A percentile compares a stretch with the other conserved stretches of the same genome.
Evolutionary conservation across 805 yeast species (phyloP).

Genomic region (Candida saitoana): DNA sequence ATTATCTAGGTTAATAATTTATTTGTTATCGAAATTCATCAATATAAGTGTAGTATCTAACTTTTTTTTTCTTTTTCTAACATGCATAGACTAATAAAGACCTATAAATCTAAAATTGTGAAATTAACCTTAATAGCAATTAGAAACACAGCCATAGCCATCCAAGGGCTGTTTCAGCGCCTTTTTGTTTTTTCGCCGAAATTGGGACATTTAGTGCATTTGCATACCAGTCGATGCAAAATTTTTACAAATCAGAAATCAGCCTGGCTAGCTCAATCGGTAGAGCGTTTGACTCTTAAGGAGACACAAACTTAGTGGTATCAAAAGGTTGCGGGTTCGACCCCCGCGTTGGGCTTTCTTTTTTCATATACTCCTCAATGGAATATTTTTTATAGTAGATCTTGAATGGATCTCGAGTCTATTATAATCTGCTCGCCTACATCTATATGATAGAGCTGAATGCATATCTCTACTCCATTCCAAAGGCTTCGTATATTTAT

Average conservation of each 20-base stretch:
- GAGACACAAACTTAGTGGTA: constrained; percentile 5
- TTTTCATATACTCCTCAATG: neutral
- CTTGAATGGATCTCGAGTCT: neutral
- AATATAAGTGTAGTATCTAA: too few species aligned
- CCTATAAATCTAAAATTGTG: too few species aligned
- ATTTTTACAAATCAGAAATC: constrained; percentile 3
- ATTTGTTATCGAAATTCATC: too few species aligned
- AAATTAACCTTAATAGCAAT: too few species aligned
- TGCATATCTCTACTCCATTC: neutral
- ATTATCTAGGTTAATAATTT: too few species aligned
- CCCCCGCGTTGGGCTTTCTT: constrained; percentile 17
- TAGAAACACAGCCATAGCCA: too few species aligned
- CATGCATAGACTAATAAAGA: too few species aligned
- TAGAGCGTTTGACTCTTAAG: constrained; percentile 11
- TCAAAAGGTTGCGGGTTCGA: constrained; percentile 12
- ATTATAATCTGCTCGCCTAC: neutral
- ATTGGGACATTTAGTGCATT: too few species aligned
- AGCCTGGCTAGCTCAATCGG: constrained; percentile 13
- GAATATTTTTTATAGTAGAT: neutral
- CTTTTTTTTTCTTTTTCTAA: too few species aligned
- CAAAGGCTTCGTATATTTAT: neutral
- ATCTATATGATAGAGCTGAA: neutral
- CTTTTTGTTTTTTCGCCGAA: too few species aligned
- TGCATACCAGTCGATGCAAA: too few species aligned
- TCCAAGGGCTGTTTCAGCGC: too few species aligned